Base-by-base conservation (phyloP, 257 asterid species). In the Gynochthodes officinalis region DNA sequence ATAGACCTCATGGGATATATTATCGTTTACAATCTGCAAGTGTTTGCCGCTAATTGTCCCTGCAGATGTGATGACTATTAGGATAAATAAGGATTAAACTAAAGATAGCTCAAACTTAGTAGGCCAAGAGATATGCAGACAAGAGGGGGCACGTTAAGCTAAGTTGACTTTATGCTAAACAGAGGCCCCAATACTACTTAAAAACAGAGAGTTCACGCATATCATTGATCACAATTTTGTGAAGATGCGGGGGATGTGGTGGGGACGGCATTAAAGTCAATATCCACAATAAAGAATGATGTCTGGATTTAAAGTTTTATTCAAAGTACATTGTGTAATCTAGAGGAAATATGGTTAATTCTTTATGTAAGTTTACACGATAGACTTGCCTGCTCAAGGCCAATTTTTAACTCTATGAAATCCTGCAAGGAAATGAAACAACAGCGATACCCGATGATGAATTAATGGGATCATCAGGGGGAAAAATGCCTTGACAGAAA, bases 351-450 rank as follows among this genome's bases (percentile, higher is more conserved):
- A 48, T 3, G 5, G 10, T 14, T 14, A 2, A 21, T 23, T 21
- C 23, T 68, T 73, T 55, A 19, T 18, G 15, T 35, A 33, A 68
- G 54, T 25, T 52, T 27, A 28, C 18, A 58, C 67, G 80, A 39
- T 25, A 32, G 18, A 80, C 96, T 85, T 88, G 77, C 98, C 89
- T 84, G 90, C 82, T 95, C 95, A 67, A 50, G 61, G 54, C 85
- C 85, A 52, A 78, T 78, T 78, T 75, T 78, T 15, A 80, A 65
- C 44, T 75, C 81, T 58, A 80, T 35, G 40, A 83, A 73, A 68
- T 83, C 87, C 87, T 83, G 85, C 33, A 40, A 65, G 50, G 43
- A 71, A 52, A 23, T 46, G 71, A 69, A 65, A 64, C 44, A 67
- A 67, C 59, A 76, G 68, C 79, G 73, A 43, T 52, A 25, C 28